Percentiles rank a stretch among this genome's conserved stretches.
phyloP scores from a whole-genome alignment of 2,329 filamentous ascomycete species.

The Aspergillus neotritici region DNA sequence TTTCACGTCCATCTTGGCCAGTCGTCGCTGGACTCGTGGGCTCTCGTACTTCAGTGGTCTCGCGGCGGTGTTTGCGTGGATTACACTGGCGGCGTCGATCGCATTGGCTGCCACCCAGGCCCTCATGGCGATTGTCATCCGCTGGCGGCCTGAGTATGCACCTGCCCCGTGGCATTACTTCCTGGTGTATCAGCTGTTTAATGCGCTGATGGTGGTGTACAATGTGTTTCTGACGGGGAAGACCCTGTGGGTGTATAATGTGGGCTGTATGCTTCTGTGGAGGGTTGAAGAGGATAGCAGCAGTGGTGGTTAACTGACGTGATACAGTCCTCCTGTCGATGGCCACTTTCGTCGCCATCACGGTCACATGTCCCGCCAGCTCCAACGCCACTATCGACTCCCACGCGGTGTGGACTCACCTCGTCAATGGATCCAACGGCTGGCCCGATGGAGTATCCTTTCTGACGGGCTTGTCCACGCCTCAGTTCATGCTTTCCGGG shows the following conservation, averaged over 20 bases:
- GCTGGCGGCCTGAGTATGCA: conserved; percentile 16
- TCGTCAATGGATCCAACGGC: conserved; percentile 18
- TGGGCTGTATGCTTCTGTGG: conserved; percentile 12
- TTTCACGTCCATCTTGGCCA: conserved; percentile 24
- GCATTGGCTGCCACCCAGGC: conserved; percentile 13
- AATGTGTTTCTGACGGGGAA: conserved; percentile 18
- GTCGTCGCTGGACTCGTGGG: conserved; percentile 18
- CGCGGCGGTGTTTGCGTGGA: conserved; percentile 19
- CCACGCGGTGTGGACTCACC: conserved; percentile 11
- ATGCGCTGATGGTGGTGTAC: conserved; percentile 12
- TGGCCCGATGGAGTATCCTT: conserved; percentile 22
- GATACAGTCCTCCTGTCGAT: conserved; percentile 16
- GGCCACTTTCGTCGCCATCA: conserved; percentile 16
- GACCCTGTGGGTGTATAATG: conserved; percentile 20
- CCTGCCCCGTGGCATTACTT: conserved; percentile 19
- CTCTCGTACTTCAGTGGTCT: conserved; percentile 20
- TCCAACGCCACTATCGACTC: conserved; percentile 12
- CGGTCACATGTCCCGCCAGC: conserved; percentile 17
- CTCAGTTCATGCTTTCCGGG: conserved; percentile 22
- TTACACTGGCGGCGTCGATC: conserved; percentile 18
- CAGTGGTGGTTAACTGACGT: not conserved
- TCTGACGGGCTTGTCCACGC: conserved; percentile 19
- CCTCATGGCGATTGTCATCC: conserved; percentile 19
- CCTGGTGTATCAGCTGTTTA: conserved; percentile 18
- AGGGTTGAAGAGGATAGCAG: no score